Base-by-base conservation (phyloP, 78 protist genomes). In the Carpediemonas membranifera region DNA sequence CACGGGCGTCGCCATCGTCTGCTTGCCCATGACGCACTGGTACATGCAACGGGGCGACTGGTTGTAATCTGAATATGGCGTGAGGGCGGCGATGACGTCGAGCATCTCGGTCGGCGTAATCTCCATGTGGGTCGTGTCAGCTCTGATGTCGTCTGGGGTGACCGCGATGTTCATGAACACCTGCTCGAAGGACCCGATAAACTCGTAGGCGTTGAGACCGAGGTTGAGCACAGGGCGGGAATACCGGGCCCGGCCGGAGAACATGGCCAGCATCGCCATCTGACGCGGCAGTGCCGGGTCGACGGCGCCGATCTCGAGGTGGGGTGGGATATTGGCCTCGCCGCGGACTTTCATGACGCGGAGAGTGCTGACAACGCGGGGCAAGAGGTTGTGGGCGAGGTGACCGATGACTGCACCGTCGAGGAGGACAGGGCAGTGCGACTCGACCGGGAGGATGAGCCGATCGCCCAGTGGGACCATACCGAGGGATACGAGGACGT, bases 41-140 rank as follows among this genome's bases (percentile, higher is more conserved):
- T 92, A 94, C 94, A 96, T 87, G 84, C 94, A 94, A 14, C 99
- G 77, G 58, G 99, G 99, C 0, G 86, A 71, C 77, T 93, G 93
- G 69, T 92, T 92, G 78, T 75, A 75, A 59, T 94, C 98, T 15
- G 91, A 87, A 68, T 90, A 96, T 7, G 99, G 99, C 0, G 98
- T 96, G 39, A 90, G 41, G 59, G 68, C 59, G 35, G 98, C 97
- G 54, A 90, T 67, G 13, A 89, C 57, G 7, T 82, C 60, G 63
- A 96, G 79, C 73, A 94, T 79, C 54, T 67, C 28, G 31, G 81
- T 62, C 34, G 94, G 89, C 13, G 18, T 1, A 18, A 79, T 14
- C 84, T 96, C 98, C 36, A 5, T 2, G 59, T 72, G 82, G 47
- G 47, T 35, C 33, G 33, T 0, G 53, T 33, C n/a, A 7, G 61